These are phyloP conservation scores for Sambucus nigra DNA, from an alignment of 129 eudicot genomes.

Conservation along the genomic window DNA sequence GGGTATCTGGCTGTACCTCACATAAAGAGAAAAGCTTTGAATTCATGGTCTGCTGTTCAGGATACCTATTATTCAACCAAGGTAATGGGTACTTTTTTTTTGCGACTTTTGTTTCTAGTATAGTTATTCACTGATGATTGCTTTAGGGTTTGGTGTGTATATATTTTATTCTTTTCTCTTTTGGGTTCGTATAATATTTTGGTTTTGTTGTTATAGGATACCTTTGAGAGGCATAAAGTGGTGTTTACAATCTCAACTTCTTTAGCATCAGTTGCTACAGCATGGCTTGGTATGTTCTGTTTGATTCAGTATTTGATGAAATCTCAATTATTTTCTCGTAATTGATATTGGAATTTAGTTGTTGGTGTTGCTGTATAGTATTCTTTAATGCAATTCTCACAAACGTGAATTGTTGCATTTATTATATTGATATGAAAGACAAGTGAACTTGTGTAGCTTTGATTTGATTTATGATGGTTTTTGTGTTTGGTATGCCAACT, in stretches of 20 bases:
- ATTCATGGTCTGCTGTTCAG: conserved; percentile 73
- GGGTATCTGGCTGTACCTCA: conserved; percentile 31
- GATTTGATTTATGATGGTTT: background rate
- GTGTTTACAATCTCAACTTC: conserved; percentile 83
- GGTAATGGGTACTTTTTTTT: conserved; percentile 20
- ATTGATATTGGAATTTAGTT: background rate
- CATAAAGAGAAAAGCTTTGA: conserved; percentile 43
- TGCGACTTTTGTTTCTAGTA: background rate
- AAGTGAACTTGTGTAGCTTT: background rate
- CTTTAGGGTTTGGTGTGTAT: conserved; percentile 5
- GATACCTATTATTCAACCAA: conserved; percentile 72
- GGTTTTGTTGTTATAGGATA: conserved; percentile 42
- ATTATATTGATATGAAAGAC: background rate
- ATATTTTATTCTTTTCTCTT: background rate
- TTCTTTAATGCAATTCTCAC: too few relatives aligned
- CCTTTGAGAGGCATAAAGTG: conserved; percentile 94
- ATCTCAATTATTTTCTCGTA: background rate
- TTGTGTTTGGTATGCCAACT: background rate
- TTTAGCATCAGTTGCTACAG: conserved; percentile 76
- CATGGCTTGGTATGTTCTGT: conserved; percentile 61
- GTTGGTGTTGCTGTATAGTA: background rate
- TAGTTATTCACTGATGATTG: background rate
- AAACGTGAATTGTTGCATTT: background rate
- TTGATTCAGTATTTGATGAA: background rate
- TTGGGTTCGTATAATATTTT: background rate